Base-by-base conservation (phyloP, 2,329 filamentous ascomycete genomes). In the Malbranchea cinnamomea region DNA sequence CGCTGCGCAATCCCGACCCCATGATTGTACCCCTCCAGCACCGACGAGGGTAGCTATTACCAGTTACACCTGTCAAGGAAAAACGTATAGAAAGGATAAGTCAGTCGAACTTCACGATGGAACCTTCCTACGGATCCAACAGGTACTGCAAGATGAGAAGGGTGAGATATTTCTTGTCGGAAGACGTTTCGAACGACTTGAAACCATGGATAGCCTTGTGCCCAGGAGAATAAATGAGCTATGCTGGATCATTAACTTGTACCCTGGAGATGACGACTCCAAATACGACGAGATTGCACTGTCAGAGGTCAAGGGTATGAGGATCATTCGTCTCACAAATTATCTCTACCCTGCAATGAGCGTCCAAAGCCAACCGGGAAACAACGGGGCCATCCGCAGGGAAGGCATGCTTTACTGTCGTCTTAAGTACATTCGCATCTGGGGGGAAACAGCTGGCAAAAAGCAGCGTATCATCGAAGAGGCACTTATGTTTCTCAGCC, bases 321-420 rank as follows among this genome's bases (percentile, higher is more conserved):
- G 68, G 0, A 45, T 44, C 0, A 48, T 79, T 0, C 43, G 59
- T 0, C 49, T 64, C 2, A 80, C 74, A 0, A 82, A 80, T 34
- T 46, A 58, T 0, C 40, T 48, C 0, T 71, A 61, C 24, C 64
- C 65, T 0, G 33, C 33, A 2, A 28, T 40, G 24, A 32, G 34
- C 43, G 8, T 26, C 40, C 20, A 11, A 28, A 45, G 0, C 52
- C 55, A 27, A 44, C 1, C 52, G 50, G 5, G 31, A 48, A 0
- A 13, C 26, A n/a, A n/a, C n/a, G n/a, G n/a, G n/a, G n/a, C n/a
- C n/a, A n/a, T n/a, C 0, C 41, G 46, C 7, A 34, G 46, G 1
- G 41, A 49, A 9, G 61, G 54, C 0, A 43, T 49, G 2, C 31
- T 57, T 1, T 52, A 41, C 19, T 57, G 50, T 26, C 48, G 56